These are phyloP conservation scores for Trametes sanguinea DNA, from an alignment of 768 basidiomycete genomes.

Conservation along the genomic window DNA sequence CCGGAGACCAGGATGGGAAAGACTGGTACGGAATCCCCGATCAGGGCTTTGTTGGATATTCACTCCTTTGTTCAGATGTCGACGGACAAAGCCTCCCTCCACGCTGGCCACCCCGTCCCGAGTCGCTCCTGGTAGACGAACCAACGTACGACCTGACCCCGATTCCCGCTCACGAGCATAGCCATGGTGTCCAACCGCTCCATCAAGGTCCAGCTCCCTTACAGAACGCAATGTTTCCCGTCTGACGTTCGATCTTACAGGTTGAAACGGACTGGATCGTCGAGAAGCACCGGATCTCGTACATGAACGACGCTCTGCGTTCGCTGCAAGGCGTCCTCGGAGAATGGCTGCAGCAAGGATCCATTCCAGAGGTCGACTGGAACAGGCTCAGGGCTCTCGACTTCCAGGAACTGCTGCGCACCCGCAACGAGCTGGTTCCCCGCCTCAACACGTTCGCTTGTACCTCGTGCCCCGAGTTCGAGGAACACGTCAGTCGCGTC, in stretches of 20 bases:
- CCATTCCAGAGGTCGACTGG: slow-evolving; percentile 84
- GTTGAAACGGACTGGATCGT: slow-evolving; percentile 71
- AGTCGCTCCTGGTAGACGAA: slow-evolving; percentile 47
- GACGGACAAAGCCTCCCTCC: slow-evolving; percentile 65
- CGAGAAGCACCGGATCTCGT: slow-evolving; percentile 61
- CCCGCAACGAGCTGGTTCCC: slow-evolving; percentile 52
- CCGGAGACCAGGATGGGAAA: slow-evolving; percentile 56
- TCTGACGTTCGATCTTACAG: slow-evolving; percentile 39
- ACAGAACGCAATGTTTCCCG: not conserved
- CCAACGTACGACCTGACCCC: slow-evolving; percentile 65
- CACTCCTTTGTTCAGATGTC: slow-evolving; percentile 47
- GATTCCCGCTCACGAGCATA: slow-evolving; percentile 73
- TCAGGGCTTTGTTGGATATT: not conserved
- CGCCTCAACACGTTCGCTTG: slow-evolving; percentile 51
- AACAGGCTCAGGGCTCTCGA: slow-evolving; percentile 76
- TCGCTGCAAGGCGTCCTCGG: slow-evolving; percentile 51
- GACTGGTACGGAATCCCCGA: slow-evolving; percentile 43
- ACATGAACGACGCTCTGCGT: slow-evolving; percentile 57
- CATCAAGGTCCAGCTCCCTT: slow-evolving; percentile 58
- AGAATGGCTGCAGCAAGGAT: slow-evolving; percentile 54
- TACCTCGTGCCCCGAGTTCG: slow-evolving; percentile 64
- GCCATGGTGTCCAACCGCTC: slow-evolving; percentile 67
- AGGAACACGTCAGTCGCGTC: slow-evolving; percentile 62
- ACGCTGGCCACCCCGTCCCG: slow-evolving; percentile 68
- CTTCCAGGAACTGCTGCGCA: slow-evolving; percentile 80